Evolutionary conservation across 2,329 filamentous ascomycete species (phyloP).

Genomic region (Thielaviopsis euricoi): DNA sequence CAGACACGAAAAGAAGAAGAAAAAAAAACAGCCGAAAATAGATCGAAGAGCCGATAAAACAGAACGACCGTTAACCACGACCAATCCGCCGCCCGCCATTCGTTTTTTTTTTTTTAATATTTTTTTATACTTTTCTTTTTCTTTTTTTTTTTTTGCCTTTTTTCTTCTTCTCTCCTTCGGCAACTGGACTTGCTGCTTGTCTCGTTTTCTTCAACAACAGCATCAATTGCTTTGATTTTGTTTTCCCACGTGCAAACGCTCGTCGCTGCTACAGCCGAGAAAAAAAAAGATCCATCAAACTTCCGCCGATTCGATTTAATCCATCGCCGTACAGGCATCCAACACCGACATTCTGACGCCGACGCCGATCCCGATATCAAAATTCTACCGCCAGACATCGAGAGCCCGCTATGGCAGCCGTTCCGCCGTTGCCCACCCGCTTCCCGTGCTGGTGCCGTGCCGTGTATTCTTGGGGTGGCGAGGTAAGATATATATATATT

Average conservation of each 20-base stretch:
- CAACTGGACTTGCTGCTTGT: neutral
- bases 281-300: neutral
- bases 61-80: neutral
- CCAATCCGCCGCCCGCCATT: neutral
- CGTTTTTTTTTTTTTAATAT: neutral
- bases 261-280: neutral
- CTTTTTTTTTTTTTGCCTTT: neutral
- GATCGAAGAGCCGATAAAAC: neutral
- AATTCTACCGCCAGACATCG: neutral
- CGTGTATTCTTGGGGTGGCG: constrained; percentile 85
- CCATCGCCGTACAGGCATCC: neutral
- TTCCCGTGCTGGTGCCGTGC: constrained; percentile 89
- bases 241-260: neutral
- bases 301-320: neutral
- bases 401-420: constrained; percentile 29
- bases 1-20: neutral
- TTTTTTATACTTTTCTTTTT: neutral
- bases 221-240: neutral
- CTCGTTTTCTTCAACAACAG: neutral
- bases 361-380: neutral
- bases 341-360: neutral
- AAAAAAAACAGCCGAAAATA: neutral
- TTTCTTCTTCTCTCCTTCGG: neutral
- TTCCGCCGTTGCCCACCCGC: constrained; percentile 49
- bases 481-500: constrained; percentile 40